phyloP scores from a whole-genome alignment of 306 rosid genomes.

The Dryas octopetala region DNA sequence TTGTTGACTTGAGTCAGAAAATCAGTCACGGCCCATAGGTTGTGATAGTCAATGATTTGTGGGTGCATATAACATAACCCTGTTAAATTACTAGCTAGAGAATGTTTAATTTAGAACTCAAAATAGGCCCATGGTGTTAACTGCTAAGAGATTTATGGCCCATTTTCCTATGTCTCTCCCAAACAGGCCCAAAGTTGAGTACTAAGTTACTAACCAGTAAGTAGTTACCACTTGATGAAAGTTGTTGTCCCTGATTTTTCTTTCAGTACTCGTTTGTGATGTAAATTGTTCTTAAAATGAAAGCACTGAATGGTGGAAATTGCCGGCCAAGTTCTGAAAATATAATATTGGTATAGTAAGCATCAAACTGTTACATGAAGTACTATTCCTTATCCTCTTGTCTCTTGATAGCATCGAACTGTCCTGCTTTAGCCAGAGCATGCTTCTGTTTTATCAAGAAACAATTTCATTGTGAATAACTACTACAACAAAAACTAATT shows the following conservation, averaged over 20 bases:
- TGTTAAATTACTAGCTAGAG: not conserved
- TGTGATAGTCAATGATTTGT: not conserved
- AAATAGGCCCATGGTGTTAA: no score
- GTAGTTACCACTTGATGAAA: no score
- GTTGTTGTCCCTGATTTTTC: no score
- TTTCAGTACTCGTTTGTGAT: not conserved
- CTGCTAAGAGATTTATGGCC: no score
- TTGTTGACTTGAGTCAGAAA: not conserved
- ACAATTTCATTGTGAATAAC: not conserved
- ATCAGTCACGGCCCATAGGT: not conserved
- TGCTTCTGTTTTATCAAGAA: conserved; percentile 6
- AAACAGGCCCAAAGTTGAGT: no score
- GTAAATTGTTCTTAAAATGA: not conserved
- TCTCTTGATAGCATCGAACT: not conserved
- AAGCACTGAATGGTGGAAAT: not conserved
- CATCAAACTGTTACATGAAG: not conserved
- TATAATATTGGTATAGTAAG: not conserved
- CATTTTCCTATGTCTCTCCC: no score
- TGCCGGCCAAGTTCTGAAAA: not conserved
- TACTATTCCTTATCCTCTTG: not conserved
- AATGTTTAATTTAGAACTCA: not conserved
- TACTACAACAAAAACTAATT: not conserved
- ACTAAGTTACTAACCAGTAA: no score
- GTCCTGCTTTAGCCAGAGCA: not conserved
- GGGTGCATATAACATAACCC: no score